Base-by-base conservation (phyloP, 2,329 filamentous ascomycete species). In the Claviceps monticola region DNA sequence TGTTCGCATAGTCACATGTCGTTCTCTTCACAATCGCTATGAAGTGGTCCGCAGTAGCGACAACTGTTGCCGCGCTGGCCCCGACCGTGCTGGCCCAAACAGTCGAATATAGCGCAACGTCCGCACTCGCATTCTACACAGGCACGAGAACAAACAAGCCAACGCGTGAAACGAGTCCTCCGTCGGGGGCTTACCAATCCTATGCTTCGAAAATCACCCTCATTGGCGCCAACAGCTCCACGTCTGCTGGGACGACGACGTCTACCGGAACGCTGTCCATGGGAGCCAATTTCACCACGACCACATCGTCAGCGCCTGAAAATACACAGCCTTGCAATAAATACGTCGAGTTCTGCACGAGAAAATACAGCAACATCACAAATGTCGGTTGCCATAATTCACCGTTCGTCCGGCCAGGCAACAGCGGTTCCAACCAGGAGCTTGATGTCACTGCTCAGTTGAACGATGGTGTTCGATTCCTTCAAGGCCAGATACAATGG, bases 261-360 rank as follows among this genome's bases (percentile, higher is more conserved):
- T 68, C 65, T 9, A 59, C 62, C 13, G 56, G 56, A 11, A 60
- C 61, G n/a, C 75, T 74, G 37, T 63, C 64, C 19, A 55, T 62
- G 17, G 61, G 60, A n/a, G 66, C 67, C 42, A 73, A 71, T 56
- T 62, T 66, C 49, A 69, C 68, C 53, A 66, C 67, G 11, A 59
- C 68, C 16, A 67, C 63, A 8, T 54, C 63, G 61, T 47, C 57
- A 26, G 57, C 68, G 49, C 74, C 82, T 1, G 79, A 76, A 46
- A 91, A 90, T 65, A 90, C 85, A 0, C 80, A 81, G 54, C 82
- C 86, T 4, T 94, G 88, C 73, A 94, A 94, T 67, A 81, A 82
- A 64, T 81, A 86, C 58, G 68, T 83, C 23, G 86, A 91, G 66
- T 82, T 93, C 60, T 94, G 88, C 71, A 69, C 68, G 5, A 79